A percentile compares a stretch with the other conserved stretches of the same genome.
These are phyloP conservation scores for Sherardia arvensis DNA, from an alignment of 257 asterid genomes.

Conservation along the genomic window DNA sequence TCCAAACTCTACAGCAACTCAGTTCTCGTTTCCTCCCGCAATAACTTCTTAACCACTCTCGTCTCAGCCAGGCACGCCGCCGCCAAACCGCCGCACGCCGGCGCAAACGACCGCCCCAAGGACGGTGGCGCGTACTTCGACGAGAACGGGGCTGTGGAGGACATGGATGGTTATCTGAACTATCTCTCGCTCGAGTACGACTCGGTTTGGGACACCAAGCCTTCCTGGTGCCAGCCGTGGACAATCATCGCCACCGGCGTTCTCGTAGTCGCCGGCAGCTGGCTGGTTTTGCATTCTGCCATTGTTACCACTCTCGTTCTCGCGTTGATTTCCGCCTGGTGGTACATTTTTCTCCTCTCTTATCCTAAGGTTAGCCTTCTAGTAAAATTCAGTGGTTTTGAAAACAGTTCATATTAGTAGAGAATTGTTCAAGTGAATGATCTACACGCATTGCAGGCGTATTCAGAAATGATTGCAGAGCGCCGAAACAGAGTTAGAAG, in stretches of 20 bases:
- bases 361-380: conserved; percentile 61
- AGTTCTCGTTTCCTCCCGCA: neutral
- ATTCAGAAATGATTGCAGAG: conserved; percentile 63
- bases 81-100: conserved; percentile 6
- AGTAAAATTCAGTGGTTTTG: neutral
- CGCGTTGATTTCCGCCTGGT: conserved; percentile 53
- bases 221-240: conserved; percentile 99
- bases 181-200: conserved; percentile 79
- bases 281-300: conserved; percentile 55
- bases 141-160: conserved; percentile 70
- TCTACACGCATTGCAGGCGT: conserved; percentile 29
- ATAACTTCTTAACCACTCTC: neutral
- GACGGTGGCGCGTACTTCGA: conserved; percentile 40
- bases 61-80: neutral
- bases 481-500: conserved; percentile 52
- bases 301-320: conserved; percentile 38
- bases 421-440: neutral
- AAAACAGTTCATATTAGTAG: neutral
- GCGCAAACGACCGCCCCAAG: conserved; percentile 27
- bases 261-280: conserved; percentile 46
- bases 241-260: conserved; percentile 64
- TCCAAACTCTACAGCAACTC: neutral
- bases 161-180: conserved; percentile 91
- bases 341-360: conserved; percentile 80
- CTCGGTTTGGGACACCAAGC: conserved; percentile 95